Base-by-base conservation (phyloP, 2,329 filamentous ascomycete genomes). In the Graphilbum fragrans region DNA sequence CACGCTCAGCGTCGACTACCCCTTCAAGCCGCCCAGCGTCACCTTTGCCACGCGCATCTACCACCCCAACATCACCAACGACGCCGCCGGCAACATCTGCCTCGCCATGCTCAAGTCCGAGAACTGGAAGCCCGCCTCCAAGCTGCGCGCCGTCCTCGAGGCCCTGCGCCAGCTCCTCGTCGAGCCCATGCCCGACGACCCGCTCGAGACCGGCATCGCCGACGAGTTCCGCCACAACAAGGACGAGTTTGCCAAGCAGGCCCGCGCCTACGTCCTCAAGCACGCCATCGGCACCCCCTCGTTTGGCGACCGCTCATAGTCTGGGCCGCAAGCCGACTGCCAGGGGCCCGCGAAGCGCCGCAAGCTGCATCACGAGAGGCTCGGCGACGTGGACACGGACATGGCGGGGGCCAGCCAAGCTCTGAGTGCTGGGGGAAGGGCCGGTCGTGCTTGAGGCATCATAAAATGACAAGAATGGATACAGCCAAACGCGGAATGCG, bases 1-100 rank as follows among this genome's bases (percentile, higher is more conserved):
- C 51, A 70, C 63, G 33, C 77, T 95, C 11, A 86, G 87, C 14
- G 64, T 68, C 52, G 81, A 86, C 55, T 94, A 94, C 67, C 87
- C 87, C 29, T 94, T 94, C 77, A 92, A 92, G 63, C 78, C 86
- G 19, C 87, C 87, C 16, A 67, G 72, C 45, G 71, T 94, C 52
- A 77, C 72, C 56, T 94, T 94, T 72, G 66, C 69, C 50, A 94
- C 87, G 39, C 90, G 88, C 64, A 84, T 94, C 69, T 95, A 94
- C 73, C 88, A 95, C 66, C 87, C 88, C 35, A 95, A 95, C 64
- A 76, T 95, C 45, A 86, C 82, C 56, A 92, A 94, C 70, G 87
- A 94, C 61, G 73, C 75, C 56, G 75, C 78, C 50, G 88, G 88
- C 47, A 81, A 73, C 63, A 85, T 95, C 76, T 95, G 88, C 63